These are phyloP conservation scores for Beauveria scarabaeidicola DNA, from an alignment of 2,329 filamentous ascomycete genomes.

Conservation along the genomic window DNA sequence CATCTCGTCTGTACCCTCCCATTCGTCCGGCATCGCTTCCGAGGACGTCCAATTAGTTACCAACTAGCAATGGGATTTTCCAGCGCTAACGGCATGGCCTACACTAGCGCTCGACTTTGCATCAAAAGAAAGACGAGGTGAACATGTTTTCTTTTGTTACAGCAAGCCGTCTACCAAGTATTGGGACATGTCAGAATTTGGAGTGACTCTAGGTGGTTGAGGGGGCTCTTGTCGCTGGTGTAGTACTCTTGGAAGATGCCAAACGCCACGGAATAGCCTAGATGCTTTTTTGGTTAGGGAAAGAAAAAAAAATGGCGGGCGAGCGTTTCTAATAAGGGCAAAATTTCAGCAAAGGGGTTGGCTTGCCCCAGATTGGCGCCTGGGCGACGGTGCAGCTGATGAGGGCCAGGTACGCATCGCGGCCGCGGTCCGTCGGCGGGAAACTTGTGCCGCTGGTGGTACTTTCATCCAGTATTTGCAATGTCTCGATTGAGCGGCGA, in stretches of 20 bases:
- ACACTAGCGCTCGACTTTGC: not conserved
- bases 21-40: not conserved
- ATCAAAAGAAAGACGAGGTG: not conserved
- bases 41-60: not conserved
- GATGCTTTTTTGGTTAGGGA: too few species aligned
- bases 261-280: conserved; percentile 36
- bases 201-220: not conserved
- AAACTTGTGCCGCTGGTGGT: conserved; percentile 8
- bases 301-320: too few species aligned
- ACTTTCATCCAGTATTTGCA: conserved; percentile 2
- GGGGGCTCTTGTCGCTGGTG: conserved; percentile 42
- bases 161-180: not conserved
- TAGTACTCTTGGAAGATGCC: conserved; percentile 64
- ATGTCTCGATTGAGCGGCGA: conserved; percentile 1
- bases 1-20: too few species aligned
- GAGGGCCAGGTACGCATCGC: conserved; percentile 21
- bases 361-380: conserved; percentile 25
- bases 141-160: not conserved
- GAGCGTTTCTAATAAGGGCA: too few species aligned
- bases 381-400: conserved; percentile 24
- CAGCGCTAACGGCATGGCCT: not conserved
- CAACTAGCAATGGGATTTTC: not conserved
- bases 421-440: conserved; percentile 23
- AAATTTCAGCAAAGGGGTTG: not conserved
- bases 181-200: not conserved